These are phyloP conservation scores for Sarocladium strictum DNA, from an alignment of 2,329 filamentous ascomycete species.

Conservation along the genomic window DNA sequence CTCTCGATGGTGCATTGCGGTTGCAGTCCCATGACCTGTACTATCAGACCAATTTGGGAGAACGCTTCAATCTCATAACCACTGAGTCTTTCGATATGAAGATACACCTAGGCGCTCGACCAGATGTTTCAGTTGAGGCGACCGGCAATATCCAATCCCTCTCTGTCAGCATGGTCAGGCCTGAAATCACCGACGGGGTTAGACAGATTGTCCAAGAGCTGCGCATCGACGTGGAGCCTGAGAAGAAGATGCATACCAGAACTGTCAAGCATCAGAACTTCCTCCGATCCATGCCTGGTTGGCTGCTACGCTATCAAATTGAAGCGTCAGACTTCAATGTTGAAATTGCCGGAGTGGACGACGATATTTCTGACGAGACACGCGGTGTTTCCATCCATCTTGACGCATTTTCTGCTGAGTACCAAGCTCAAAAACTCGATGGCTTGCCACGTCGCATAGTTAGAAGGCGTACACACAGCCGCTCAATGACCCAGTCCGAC, in stretches of 20 bases:
- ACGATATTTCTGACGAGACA: constrained; percentile 73
- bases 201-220: constrained; percentile 87
- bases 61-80: constrained; percentile 78
- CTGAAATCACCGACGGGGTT: constrained; percentile 88
- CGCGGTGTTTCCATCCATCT: constrained; percentile 81
- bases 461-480: constrained; percentile 69
- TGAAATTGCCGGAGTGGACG: constrained; percentile 84
- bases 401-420: constrained; percentile 83
- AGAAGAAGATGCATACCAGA: constrained; percentile 45
- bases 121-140: constrained; percentile 76
- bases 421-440: constrained; percentile 74
- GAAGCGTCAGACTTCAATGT: constrained; percentile 86
- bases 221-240: constrained; percentile 60
- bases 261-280: constrained; percentile 57
- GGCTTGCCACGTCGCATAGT: constrained; percentile 49
- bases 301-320: constrained; percentile 78
- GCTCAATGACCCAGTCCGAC: constrained; percentile 63
- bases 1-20: constrained; percentile 72
- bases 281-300: constrained; percentile 70
- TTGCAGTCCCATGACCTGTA: constrained; percentile 85
- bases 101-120: constrained; percentile 74
- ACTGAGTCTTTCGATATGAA: constrained; percentile 88
- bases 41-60: constrained; percentile 81
- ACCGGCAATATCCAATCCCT: constrained; percentile 80
- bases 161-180: constrained; percentile 80